Conservation (phyloP, 2,329 filamentous ascomycete genomes). For the Coleophoma crateriformis region DNA sequence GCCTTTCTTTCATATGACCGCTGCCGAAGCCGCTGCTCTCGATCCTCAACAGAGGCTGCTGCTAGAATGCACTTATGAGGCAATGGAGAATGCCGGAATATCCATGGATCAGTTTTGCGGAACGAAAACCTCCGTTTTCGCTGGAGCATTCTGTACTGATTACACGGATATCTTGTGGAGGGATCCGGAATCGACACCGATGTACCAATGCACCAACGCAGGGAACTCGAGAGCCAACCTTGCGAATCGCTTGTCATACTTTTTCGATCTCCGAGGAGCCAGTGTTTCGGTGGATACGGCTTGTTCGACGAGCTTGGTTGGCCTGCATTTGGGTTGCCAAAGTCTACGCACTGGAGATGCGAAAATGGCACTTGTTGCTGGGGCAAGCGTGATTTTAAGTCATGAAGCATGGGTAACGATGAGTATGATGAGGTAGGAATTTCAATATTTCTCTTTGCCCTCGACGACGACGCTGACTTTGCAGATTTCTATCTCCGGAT, state of each 20-base stretch:
- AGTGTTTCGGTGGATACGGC: constrained; percentile 52
- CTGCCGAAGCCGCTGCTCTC: neutral
- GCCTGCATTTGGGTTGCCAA: constrained; percentile 45
- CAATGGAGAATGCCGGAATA: constrained; percentile 6
- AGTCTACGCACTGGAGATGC: constrained; percentile 32
- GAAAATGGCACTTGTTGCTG: constrained; percentile 26
- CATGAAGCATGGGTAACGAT: neutral
- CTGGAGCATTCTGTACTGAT: too few species aligned
- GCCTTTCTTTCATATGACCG: neutral
- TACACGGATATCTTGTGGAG: too few species aligned
- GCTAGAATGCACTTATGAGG: constrained; percentile 4
- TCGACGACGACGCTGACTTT: neutral
- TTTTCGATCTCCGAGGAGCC: constrained; percentile 46
- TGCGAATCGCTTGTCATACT: constrained; percentile 44
- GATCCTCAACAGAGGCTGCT: constrained; percentile 6
- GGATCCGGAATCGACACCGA: too few species aligned
- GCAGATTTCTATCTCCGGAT: constrained; percentile 1
- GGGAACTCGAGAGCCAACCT: constrained; percentile 45
- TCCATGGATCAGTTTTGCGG: too few species aligned
- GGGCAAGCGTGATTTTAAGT: constrained; percentile 5
- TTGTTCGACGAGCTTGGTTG: constrained; percentile 48
- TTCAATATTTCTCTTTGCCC: too few species aligned
- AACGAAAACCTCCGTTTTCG: too few species aligned
- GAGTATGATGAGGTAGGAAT: constrained; percentile 34
- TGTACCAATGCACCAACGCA: constrained; percentile 30